A percentile compares a stretch with the other conserved stretches of the same genome.
Conservation (phyloP, 345 rosid genomes). For the Dimocarpus longan region DNA sequence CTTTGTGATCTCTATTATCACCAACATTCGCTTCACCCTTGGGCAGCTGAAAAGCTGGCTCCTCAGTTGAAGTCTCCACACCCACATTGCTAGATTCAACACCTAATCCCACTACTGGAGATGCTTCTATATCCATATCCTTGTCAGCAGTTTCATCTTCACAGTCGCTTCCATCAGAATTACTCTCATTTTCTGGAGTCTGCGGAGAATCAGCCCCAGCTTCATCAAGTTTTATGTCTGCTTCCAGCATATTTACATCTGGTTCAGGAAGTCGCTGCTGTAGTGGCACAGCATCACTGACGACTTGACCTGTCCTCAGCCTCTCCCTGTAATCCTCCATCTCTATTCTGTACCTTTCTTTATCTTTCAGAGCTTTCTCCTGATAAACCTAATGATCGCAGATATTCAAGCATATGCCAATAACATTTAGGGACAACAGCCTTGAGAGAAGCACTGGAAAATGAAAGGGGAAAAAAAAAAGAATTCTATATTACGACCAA, state of each 20-base stretch:
- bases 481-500: not conserved
- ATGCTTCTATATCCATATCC: slow-evolving; percentile 42
- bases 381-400: slow-evolving; percentile 59
- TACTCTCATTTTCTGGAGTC: slow-evolving; percentile 45
- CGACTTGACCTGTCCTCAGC: slow-evolving; percentile 53
- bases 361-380: slow-evolving; percentile 80
- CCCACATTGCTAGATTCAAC: slow-evolving; percentile 25
- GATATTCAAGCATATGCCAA: not conserved
- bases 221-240: slow-evolving; percentile 52
- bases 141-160: slow-evolving; percentile 39
- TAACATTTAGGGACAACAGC: not conserved
- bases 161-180: slow-evolving; percentile 52
- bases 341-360: slow-evolving; percentile 83
- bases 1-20: slow-evolving; percentile 18
- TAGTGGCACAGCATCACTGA: slow-evolving; percentile 69
- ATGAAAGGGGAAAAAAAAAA: not conserved
- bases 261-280: slow-evolving; percentile 67
- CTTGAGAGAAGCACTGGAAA: not conserved
- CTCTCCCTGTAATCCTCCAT: slow-evolving; percentile 87
- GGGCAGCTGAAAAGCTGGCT: slow-evolving; percentile 9
- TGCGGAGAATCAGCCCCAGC: slow-evolving; percentile 54
- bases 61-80: slow-evolving; percentile 24
- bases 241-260: slow-evolving; percentile 50
- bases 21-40: slow-evolving; percentile 25
- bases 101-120: slow-evolving; percentile 20